Conservation (phyloP, 192 early-diverging fungal species). For the Rhizophagus sp. region DNA sequence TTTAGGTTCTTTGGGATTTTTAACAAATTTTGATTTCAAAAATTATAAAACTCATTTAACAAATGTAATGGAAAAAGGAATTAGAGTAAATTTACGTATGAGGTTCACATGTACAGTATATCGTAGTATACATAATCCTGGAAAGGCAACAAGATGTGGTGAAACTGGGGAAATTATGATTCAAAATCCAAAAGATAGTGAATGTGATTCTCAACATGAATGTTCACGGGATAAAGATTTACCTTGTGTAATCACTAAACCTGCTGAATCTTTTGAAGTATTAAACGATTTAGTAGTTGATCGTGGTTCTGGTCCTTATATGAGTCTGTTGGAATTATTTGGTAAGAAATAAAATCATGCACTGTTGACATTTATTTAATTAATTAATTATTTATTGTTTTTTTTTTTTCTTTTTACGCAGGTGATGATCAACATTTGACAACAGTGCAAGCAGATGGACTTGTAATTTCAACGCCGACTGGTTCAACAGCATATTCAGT, state of each 20-base stretch:
- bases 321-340: conserved; percentile 84
- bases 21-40: conserved; percentile 84
- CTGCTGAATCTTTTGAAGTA: conserved; percentile 82
- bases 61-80: conserved; percentile 62
- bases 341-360: conserved; percentile 40
- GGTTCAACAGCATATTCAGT: conserved; percentile 88
- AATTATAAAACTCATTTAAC: conserved; percentile 59
- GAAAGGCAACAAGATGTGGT: conserved; percentile 43
- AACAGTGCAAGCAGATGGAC: conserved; percentile 94
- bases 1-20: conserved; percentile 91
- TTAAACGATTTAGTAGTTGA: conserved; percentile 96
- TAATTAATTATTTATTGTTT: not conserved
- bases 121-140: conserved; percentile 46
- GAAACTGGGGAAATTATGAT: conserved; percentile 33
- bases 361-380: not conserved
- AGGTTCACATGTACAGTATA: conserved; percentile 92
- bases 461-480: conserved; percentile 93
- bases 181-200: conserved; percentile 15
- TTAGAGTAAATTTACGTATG: conserved; percentile 88
- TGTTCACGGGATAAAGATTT: conserved; percentile 44
- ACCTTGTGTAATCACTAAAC: conserved; percentile 57
- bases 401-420: not conserved
- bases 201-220: conserved; percentile 32
- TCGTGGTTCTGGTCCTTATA: conserved; percentile 89
- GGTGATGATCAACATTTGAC: conserved; percentile 83